Evolutionary conservation across 495 filamentous ascomycete species (phyloP), one percentile per base, ranked within the genome.

Genomic region (Aspergillus affinis): DNA sequence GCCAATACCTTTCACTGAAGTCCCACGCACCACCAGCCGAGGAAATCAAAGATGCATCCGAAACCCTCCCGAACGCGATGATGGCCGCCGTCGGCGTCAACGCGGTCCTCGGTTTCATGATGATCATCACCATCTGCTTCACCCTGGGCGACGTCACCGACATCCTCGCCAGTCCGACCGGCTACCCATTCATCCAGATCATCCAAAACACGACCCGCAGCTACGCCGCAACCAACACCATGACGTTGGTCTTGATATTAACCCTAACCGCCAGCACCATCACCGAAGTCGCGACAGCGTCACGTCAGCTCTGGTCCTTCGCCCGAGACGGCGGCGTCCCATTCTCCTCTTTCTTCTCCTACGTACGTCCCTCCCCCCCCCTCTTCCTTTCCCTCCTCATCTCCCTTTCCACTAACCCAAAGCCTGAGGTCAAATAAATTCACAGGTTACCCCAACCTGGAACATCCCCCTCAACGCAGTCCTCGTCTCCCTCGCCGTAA

Each of bases 261-360:
- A 75, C 81, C 6, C 63, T 81, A 6, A 74, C 78, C 13, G 77
- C 73, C 27, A 79, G 79, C 17, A 77, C 78, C 2, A 77, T 86
- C 55, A 83, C 77, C 54, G 76, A 81, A 57, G 79, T 84, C 15
- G 80, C 84, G 7, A 84, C 83, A 0, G 78, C 82, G 12, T 84
- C 82, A 10, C 75, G 83, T 0, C 84, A 86, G 68, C 73, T 85
- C 1, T 85, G 77, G 76, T 79, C 82, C 4, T 87, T 84, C 69
- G 82, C 82, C 6, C 72, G 84, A 20, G 84, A 86, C 59, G 62
- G 72, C 12, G 84, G 84, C 3, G 67, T 86, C 9, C 84, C 84
- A 13, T 85, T 82, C 60, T 83, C 80, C 10, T 63, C 61, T 0
- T 82, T 79, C 65, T 75, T 86, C 48, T 69, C 72, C 48, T 71